Evolutionary conservation across 1,284 basidiomycete genomes (phyloP).

Genomic region (Crepidotus sp.): DNA sequence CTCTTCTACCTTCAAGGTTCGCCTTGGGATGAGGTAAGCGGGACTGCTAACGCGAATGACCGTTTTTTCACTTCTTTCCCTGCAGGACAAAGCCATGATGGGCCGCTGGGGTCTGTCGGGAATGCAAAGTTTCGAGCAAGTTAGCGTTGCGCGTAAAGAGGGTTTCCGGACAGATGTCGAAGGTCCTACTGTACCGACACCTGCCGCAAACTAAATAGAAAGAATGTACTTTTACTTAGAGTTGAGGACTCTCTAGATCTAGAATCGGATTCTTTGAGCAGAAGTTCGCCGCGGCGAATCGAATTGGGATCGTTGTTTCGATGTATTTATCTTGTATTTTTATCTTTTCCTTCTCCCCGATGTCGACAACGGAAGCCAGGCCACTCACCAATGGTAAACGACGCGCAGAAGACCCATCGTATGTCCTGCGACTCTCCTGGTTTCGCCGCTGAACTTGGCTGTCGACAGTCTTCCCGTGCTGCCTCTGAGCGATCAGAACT

Average conservation of each 20-base stretch:
- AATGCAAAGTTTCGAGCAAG: constrained; percentile 80
- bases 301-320: constrained; percentile 1
- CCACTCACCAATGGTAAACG: constrained; percentile 31
- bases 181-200: background rate
- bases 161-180: constrained; percentile 19
- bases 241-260: too few relatives aligned
- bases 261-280: too few relatives aligned
- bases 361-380: constrained; percentile 14
- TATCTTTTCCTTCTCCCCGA: constrained; percentile 6
- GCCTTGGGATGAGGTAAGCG: constrained; percentile 73
- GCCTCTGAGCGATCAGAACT: constrained; percentile 61
- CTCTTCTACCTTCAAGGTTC: constrained; percentile 42
- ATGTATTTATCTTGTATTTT: background rate
- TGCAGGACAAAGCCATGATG: constrained; percentile 90
- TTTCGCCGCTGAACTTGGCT: background rate
- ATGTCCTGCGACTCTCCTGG: background rate
- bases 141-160: constrained; percentile 48
- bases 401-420: constrained; percentile 27
- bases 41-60: background rate
- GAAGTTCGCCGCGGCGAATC: too few relatives aligned
- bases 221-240: background rate
- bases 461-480: constrained; percentile 22
- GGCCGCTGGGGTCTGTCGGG: constrained; percentile 86
- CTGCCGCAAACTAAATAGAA: background rate
- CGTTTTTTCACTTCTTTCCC: background rate